Evolutionary conservation across 306 rosid genomes (phyloP).

Genomic region (Ormosia emarginata): DNA sequence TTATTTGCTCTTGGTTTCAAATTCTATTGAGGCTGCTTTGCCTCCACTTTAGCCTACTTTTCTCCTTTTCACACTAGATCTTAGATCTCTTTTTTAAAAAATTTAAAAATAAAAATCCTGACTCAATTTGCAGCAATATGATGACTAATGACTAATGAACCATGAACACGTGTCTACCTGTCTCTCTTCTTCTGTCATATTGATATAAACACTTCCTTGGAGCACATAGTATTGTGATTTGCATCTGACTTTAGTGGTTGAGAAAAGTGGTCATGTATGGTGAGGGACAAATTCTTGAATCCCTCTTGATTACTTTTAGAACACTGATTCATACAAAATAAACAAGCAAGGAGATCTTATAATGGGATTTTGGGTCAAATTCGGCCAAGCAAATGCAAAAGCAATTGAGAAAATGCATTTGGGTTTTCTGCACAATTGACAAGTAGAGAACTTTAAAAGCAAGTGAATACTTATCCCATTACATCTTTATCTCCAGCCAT

Average conservation of each 20-base stretch:
- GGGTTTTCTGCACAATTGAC: neutral
- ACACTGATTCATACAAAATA: conserved; percentile 18
- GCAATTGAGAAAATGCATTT: neutral
- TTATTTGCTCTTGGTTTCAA: too few species aligned
- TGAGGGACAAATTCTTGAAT: conserved; percentile 30
- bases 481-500: conserved; percentile 15
- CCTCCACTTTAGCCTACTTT: neutral
- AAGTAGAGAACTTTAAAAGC: conserved; percentile 15
- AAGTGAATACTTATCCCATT: conserved; percentile 14
- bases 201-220: neutral
- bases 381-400: conserved; percentile 30
- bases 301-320: neutral
- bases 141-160: neutral
- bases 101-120: neutral
- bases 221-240: conserved; percentile 13
- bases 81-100: neutral
- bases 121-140: neutral
- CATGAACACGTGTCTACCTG: neutral
- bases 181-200: neutral
- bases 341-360: conserved; percentile 31
- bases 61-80: neutral
- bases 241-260: conserved; percentile 8
- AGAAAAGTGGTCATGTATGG: conserved; percentile 16
- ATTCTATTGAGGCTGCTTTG: neutral
- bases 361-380: conserved; percentile 32